A percentile compares a stretch with the other conserved stretches of the same genome.
Evolutionary conservation across 805 yeast species (phyloP).

Genomic region (Candida xiaguanensis): DNA sequence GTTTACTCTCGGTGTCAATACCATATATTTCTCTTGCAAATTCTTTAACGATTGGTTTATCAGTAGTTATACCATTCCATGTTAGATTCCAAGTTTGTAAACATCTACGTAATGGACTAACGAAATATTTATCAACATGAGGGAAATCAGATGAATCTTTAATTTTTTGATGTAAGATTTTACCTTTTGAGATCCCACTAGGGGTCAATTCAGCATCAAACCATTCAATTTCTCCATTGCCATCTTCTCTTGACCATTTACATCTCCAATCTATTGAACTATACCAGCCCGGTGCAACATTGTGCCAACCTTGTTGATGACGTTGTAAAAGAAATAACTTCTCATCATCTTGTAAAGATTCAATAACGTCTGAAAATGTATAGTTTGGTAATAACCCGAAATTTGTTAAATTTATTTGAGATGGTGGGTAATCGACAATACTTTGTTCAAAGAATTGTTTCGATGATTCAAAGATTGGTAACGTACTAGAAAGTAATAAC

Average conservation of each 20-base stretch:
- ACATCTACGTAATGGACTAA: slow-evolving; percentile 6
- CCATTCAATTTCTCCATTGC: slow-evolving; percentile 5
- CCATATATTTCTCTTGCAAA: slow-evolving; percentile 5
- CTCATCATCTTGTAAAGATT: neutral
- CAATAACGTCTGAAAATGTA: slow-evolving; percentile 3
- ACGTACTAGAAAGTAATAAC: neutral
- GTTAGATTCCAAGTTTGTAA: slow-evolving; percentile 5
- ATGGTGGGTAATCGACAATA: neutral
- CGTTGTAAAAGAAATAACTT: slow-evolving; percentile 5
- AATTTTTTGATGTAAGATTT: neutral
- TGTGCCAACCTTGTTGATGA: slow-evolving; percentile 6
- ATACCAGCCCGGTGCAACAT: slow-evolving; percentile 3
- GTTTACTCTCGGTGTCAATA: slow-evolving; percentile 4
- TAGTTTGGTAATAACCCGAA: slow-evolving; percentile 3
- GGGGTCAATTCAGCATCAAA: slow-evolving; percentile 6
- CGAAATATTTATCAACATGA: neutral
- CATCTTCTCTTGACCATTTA: slow-evolving; percentile 4
- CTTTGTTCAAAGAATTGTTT: slow-evolving; percentile 3
- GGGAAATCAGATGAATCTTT: neutral
- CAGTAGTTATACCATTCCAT: neutral
- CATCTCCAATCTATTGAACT: slow-evolving; percentile 2
- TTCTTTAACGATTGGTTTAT: slow-evolving; percentile 1
- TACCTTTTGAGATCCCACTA: neutral
- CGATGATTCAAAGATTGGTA: slow-evolving; percentile 1
- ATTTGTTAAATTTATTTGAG: neutral